phyloP scores from a whole-genome alignment of 2,329 filamentous ascomycete genomes.

The Venturia nashicola region DNA sequence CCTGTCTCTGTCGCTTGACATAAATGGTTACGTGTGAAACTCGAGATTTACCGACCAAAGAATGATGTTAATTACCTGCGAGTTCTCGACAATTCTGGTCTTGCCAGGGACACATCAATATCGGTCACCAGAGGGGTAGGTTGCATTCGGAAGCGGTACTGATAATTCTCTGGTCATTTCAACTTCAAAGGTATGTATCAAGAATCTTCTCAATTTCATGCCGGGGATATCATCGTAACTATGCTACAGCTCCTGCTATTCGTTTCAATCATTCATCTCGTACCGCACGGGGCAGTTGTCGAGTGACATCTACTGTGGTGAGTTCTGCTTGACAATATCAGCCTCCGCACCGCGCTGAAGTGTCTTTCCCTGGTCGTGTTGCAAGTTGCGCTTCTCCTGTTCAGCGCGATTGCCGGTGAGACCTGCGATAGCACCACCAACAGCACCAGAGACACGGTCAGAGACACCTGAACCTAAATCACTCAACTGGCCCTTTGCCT shows the following conservation, averaged over 20 bases:
- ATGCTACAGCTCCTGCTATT: not conserved
- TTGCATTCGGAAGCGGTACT: too few relatives aligned
- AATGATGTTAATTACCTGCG: too few relatives aligned
- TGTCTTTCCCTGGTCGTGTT: conserved; percentile 76
- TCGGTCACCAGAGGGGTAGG: too few relatives aligned
- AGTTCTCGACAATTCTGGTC: too few relatives aligned
- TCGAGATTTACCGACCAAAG: too few relatives aligned
- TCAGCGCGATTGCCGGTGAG: conserved; percentile 57
- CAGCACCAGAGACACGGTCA: conserved; percentile 51
- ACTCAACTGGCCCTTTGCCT: conserved; percentile 68
- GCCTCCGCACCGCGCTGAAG: conserved; percentile 71
- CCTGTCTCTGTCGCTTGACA: too few relatives aligned
- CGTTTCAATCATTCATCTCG: not conserved
- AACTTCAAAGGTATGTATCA: not conserved
- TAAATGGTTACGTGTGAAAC: too few relatives aligned
- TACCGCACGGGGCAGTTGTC: not conserved
- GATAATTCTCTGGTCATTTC: too few relatives aligned
- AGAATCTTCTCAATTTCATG: not conserved
- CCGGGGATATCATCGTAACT: not conserved
- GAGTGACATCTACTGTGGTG: not conserved
- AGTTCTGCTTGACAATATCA: conserved; percentile 58
- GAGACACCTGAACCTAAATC: conserved; percentile 56
- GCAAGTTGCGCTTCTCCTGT: conserved; percentile 51
- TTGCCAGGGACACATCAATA: too few relatives aligned
- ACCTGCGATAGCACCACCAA: conserved; percentile 60